Evolutionary conservation across 805 yeast genomes (phyloP), one percentile per base, ranked within the genome.

Genomic region (Ogataea haglerorum): DNA sequence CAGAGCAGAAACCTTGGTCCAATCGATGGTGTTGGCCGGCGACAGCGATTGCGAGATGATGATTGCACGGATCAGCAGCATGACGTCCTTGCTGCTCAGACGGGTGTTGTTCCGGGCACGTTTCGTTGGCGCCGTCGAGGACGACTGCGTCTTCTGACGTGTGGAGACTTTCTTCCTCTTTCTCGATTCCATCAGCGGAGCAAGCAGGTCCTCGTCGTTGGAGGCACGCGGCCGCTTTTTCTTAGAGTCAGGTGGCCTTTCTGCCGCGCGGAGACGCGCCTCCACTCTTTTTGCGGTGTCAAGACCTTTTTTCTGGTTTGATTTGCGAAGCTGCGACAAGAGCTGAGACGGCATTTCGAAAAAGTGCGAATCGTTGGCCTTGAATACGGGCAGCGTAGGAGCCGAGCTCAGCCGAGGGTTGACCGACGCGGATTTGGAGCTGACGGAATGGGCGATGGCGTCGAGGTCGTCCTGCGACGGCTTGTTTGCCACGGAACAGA

Each of bases 1-100:
- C 5, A 76, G 57, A 0, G 53, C 54, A 0, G 82, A 69, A 6
- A 89, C 78, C 25, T 69, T 60, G 0, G 70, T 72, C 84, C 95
- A 89, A 44, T 78, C 80, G 27, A 85, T 82, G 6, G 64, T 61
- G 12, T 76, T 76, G 31, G 75, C 70, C 13, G 58, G 56, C 9
- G 60, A 69, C 28, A 84, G 70, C 12, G 89, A 74, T 46, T 82
- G 80, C 4, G 82, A 75, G 14, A 86, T 80, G 10, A 84, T 77
- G 10, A 83, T 83, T 2, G 82, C 73, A 45, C 86, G 71, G 49
- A 79, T 75, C 28, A 88, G 64, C 2, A 69, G 64, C 16, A 80
- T 73, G 1, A 76, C 68, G 44, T 83, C 82, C 5, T 65, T 56
- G 33, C 51, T 51, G 6, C 56, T 49, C 18, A 61, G 43, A 16